A percentile compares a stretch with the other conserved stretches of the same genome.
phyloP scores from a whole-genome alignment of 1,284 basidiomycete genomes.

The Laetiporus sulphureus region DNA sequence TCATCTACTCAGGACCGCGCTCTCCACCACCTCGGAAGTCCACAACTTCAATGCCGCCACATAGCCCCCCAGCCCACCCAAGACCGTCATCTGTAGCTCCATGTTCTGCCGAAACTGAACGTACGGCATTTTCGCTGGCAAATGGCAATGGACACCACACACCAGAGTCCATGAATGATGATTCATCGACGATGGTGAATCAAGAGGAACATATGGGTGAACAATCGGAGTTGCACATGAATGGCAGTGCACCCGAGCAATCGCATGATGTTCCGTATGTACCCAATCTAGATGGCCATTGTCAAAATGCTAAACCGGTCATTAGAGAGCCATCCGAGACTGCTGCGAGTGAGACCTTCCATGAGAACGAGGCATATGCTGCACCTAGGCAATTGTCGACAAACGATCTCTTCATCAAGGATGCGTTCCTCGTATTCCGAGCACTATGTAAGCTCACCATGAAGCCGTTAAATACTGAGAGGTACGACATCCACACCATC shows the following conservation, averaged over 20 bases:
- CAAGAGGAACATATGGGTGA: conserved; percentile 1
- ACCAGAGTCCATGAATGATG: background rate
- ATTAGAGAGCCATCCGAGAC: conserved; percentile 19
- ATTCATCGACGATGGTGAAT: background rate
- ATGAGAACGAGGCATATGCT: conserved; percentile 17
- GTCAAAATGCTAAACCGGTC: background rate
- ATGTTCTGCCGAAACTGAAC: conserved; percentile 11
- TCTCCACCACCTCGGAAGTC: conserved; percentile 25
- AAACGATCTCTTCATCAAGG: conserved; percentile 90
- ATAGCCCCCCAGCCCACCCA: background rate
- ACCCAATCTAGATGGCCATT: background rate
- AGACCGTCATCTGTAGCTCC: conserved; percentile 10
- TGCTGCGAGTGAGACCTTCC: conserved; percentile 14
- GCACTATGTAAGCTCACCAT: conserved; percentile 96
- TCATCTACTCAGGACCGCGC: conserved; percentile 19
- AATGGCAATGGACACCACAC: conserved; percentile 7
- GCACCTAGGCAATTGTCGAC: conserved; percentile 34
- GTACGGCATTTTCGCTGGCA: conserved; percentile 11
- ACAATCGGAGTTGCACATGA: conserved; percentile 1
- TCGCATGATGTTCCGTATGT: conserved; percentile 10
- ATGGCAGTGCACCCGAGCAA: conserved; percentile 2
- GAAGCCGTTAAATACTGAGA: conserved; percentile 91
- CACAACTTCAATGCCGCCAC: conserved; percentile 9
- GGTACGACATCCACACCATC: conserved; percentile 36
- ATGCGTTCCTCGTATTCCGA: conserved; percentile 94